Evolutionary conservation across 148 eudicot genomes (phyloP), one percentile per base, ranked within the genome.

Genomic region (Cornus suecica): DNA sequence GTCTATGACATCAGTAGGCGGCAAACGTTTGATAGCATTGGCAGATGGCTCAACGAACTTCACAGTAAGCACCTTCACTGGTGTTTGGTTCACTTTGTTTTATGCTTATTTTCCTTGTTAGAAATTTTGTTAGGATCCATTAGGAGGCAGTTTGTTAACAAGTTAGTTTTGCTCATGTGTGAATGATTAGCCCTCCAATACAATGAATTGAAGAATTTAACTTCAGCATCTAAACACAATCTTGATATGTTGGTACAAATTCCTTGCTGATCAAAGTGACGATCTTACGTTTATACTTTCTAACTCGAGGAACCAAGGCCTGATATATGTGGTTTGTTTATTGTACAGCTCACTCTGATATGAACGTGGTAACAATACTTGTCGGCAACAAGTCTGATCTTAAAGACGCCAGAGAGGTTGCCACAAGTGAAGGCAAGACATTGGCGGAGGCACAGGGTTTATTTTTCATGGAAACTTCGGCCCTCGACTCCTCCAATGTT

Each of bases 41-140:
- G 91, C 79, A 89, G 96, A 85, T 94, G 98, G 98, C 97, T 90
- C 31, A 92, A 94, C 63, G 98, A 94, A 86, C 97, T 94, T 70
- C 97, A 94, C 62, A 90, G 98, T 94, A 94, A 90, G 88, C 70
- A 72, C 74, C 15, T 11, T 48, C 15, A 48, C 20, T 13, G 54
- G 20, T 13, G 1, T 48, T 48, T 13, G 54, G n/a, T 69, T 27
- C 41, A 28, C 69, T 9, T 32, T 69, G 74, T 11, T 18, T 74
- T 76, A 28, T 23, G 31, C 64, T 70, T 27, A 14, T 69, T 58
- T 32, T 28, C 42, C 10, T 25, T 37, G 8, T 6, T 30, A 18
- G 62, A 18, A 14, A 13, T 58, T 58, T 4, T 58, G 24, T 58
- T 58, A 5, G n/a, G 62, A 58, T 48, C 11, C 54, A 48, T 11